These are phyloP conservation scores for Fusarium sp. DNA, from an alignment of 2,329 filamentous ascomycete species.

Conservation along the genomic window DNA sequence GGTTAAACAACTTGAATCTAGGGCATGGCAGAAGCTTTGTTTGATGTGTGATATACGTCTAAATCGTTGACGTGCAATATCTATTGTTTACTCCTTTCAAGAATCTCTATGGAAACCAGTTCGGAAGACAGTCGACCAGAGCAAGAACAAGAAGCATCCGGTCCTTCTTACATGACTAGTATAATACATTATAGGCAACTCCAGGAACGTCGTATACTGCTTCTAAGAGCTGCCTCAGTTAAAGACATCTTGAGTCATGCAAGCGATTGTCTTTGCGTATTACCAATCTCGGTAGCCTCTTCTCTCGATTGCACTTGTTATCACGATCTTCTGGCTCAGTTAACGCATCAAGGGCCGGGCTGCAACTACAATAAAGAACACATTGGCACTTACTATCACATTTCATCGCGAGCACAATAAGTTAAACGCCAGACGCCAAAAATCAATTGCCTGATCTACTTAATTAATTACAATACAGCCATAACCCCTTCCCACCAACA, in stretches of 20 bases:
- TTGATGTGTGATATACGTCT: background rate
- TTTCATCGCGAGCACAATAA: background rate
- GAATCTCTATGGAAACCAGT: background rate
- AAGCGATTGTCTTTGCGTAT: background rate
- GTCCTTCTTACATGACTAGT: no score
- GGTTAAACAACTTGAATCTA: no score
- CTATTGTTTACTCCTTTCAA: background rate
- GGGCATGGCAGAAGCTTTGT: no score
- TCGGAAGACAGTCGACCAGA: background rate
- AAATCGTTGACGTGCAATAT: background rate
- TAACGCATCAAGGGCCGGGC: no score
- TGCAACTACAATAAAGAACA: no score
- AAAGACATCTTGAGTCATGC: background rate
- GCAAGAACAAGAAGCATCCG: background rate
- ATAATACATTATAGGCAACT: no score
- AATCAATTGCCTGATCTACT: background rate
- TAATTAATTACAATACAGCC: background rate
- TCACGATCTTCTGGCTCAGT: no score
- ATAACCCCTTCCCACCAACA: background rate
- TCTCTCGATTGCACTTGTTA: no score
- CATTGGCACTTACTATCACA: background rate
- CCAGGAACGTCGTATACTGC: background rate
- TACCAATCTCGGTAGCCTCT: no score
- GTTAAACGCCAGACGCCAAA: background rate
- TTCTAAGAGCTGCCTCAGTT: background rate